Evolutionary conservation across 2,329 filamentous ascomycete genomes (phyloP).

Genomic region (Colletotrichum siamense): DNA sequence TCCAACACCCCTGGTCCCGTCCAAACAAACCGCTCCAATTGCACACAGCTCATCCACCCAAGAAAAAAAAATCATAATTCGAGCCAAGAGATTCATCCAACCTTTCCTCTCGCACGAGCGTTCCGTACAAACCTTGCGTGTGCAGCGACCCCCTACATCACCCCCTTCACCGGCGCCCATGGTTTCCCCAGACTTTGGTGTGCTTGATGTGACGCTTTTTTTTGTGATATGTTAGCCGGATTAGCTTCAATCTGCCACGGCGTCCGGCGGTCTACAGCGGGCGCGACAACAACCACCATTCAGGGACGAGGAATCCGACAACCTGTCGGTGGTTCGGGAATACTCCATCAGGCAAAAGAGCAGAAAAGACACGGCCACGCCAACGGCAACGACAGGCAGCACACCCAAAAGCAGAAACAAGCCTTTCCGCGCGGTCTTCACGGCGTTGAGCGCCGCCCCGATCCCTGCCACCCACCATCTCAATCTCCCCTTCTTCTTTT

Average conservation of each 20-base stretch:
- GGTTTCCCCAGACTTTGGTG: constrained; percentile 5
- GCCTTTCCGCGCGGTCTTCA: neutral
- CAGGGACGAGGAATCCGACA: neutral
- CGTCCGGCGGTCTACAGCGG: neutral
- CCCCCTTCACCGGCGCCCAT: neutral
- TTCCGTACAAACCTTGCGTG: neutral
- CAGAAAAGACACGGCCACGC: neutral
- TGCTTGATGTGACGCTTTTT: neutral
- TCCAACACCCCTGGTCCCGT: neutral
- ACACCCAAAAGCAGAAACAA: neutral
- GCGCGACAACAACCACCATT: neutral
- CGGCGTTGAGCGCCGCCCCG: neutral
- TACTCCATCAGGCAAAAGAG: neutral
- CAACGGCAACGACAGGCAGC: neutral
- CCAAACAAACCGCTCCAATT: neutral
- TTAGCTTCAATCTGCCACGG: neutral
- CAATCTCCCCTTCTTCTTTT: neutral
- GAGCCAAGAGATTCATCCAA: neutral
- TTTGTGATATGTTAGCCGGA: neutral
- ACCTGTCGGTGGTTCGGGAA: neutral
- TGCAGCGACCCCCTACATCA: neutral
- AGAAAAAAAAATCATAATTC: neutral
- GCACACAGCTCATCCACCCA: neutral
- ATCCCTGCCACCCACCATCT: neutral
- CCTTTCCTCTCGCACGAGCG: neutral